Percentiles rank a stretch among this genome's conserved stretches.
These are phyloP conservation scores for Cicer bijugum DNA, from an alignment of 306 rosid species.

Conservation along the genomic window DNA sequence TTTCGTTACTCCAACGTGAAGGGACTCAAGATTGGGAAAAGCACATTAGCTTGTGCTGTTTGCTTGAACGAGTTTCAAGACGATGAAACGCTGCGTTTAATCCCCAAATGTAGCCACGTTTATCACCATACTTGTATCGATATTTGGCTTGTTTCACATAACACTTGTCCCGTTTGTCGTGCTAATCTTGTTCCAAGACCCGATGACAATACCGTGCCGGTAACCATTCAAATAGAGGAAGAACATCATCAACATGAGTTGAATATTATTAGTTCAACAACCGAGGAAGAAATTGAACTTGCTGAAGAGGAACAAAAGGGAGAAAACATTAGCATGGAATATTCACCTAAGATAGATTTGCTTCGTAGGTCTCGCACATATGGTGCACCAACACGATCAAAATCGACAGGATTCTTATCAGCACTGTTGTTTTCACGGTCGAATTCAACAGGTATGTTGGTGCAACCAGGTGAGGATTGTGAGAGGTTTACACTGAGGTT, in stretches of 20 bases:
- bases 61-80: constrained; percentile 78
- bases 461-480: constrained; percentile 47
- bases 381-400: constrained; percentile 46
- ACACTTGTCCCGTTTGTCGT: constrained; percentile 88
- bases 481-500: constrained; percentile 70
- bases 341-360: constrained; percentile 37
- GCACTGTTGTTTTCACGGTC: constrained; percentile 43
- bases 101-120: constrained; percentile 71
- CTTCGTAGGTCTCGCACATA: constrained; percentile 29
- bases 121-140: constrained; percentile 76
- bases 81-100: constrained; percentile 67
- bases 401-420: constrained; percentile 51
- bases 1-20: constrained; percentile 74
- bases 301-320: constrained; percentile 17
- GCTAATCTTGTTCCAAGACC: constrained; percentile 62
- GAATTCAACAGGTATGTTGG: constrained; percentile 46
- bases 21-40: constrained; percentile 62
- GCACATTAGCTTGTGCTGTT: constrained; percentile 73
- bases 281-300: not conserved
- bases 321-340: not conserved
- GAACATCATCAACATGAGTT: not conserved
- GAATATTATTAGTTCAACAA: not conserved
- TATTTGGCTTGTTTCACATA: constrained; percentile 66
- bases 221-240: constrained; percentile 22
- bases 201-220: constrained; percentile 38